Evolutionary conservation across 805 yeast species (phyloP).

Genomic region (Nakazawaea ernobii): DNA sequence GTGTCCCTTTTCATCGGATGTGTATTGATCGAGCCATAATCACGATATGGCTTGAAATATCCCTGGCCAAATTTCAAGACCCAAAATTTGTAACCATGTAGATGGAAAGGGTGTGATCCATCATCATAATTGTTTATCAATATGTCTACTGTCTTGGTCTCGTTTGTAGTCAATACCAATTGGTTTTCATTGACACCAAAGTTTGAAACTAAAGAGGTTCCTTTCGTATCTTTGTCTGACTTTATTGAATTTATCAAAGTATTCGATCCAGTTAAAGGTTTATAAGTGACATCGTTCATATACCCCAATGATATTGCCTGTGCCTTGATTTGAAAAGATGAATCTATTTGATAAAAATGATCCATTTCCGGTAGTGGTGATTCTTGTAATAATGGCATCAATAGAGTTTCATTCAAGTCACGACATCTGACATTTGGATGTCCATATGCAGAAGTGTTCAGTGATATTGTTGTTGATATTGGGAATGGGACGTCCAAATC

Average conservation of each 20-base stretch:
- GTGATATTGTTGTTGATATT: not conserved
- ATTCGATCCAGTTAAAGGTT: conserved; percentile 1
- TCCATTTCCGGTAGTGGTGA: conserved; percentile 12
- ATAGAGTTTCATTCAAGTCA: conserved; percentile 14
- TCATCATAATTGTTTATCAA: conserved; percentile 77
- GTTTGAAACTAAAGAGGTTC: not conserved
- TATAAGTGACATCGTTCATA: conserved; percentile 16
- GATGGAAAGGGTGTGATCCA: conserved; percentile 74
- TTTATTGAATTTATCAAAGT: conserved; percentile 6
- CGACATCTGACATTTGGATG: conserved; percentile 16
- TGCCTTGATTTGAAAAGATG: conserved; percentile 13
- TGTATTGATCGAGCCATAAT: conserved; percentile 50
- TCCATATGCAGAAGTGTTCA: conserved; percentile 11
- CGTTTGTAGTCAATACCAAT: conserved; percentile 22
- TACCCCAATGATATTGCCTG: conserved; percentile 14
- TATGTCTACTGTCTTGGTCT: conserved; percentile 61
- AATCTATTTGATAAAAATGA: conserved; percentile 12
- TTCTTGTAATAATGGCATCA: conserved; percentile 13
- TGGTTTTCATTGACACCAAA: not conserved
- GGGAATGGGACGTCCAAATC: not conserved
- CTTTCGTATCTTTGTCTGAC: not conserved
- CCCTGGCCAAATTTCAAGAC: conserved; percentile 33
- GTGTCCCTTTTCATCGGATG: conserved; percentile 55
- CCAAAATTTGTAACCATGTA: conserved; percentile 62
- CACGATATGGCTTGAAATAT: conserved; percentile 44